Base-by-base conservation (phyloP, 1,139 yeast species). In the Magnusiomyces paraingens region DNA sequence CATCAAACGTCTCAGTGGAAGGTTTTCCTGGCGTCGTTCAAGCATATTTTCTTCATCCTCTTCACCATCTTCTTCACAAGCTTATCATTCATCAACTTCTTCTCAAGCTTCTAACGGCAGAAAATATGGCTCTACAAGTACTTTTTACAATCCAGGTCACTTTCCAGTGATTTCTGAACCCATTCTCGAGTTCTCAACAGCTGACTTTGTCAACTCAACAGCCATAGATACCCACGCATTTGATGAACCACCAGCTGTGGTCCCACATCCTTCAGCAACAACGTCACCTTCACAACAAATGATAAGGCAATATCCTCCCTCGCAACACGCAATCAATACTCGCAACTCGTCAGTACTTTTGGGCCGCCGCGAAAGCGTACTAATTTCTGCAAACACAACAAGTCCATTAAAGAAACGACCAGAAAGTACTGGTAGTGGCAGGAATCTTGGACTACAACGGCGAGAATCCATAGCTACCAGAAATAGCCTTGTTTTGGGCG, bases 151-250 rank as follows among this genome's bases (percentile, higher is more conserved):
- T 18, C 49, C 57, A 11, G 57, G 52, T 22, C 55, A 54, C 26
- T 38, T 55, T 20, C 57, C 57, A 6, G 51, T 55, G 36, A 55
- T 55, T 21, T 55, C 57, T 4, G 55, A 55, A 44, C 57, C 57
- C 14, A 52, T 55, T 6, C 36, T 55, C 5, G 52, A 55, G 39
- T 52, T 45, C 35, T 52, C 55, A 15, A 52, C 55, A 6, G 51
- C 55, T 10, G 55, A 52, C 44, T 55, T 55, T 47, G 47, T 55
- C 41, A 52, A 47, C 18, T 52, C 55, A 14, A 14, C 42, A 12
- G 32, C 32, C 32, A 26, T 8, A 8, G 50, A 47, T 38, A 20
- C 38, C 5, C 14, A 14, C 18, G 18, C 47, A 2, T 21, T 35
- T 8, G 49, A 17, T 3, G 52, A 46, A 11, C 10, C 40, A 4